Conservation (phyloP, 2,329 filamentous ascomycete species). For the Ophiostoma pallidulum region DNA sequence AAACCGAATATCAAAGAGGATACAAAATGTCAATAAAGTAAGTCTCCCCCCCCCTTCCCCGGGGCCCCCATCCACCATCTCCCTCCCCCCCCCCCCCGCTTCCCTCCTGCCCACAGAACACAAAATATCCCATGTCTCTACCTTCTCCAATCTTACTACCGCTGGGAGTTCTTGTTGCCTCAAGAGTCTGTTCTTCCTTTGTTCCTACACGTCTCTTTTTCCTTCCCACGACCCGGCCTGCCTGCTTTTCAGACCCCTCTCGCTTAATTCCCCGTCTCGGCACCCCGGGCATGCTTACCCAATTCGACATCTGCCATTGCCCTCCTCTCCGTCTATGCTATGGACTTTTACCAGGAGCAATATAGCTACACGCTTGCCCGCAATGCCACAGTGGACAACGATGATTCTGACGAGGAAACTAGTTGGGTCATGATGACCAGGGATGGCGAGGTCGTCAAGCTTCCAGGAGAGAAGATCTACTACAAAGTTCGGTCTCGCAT, state of each 20-base stretch:
- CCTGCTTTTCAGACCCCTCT: too few relatives aligned
- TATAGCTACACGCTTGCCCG: conserved; percentile 33
- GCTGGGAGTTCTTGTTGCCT: neutral
- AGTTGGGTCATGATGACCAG: conserved; percentile 89
- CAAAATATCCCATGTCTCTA: neutral
- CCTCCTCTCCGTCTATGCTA: conserved; percentile 6
- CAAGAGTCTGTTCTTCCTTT: conserved; percentile 1
- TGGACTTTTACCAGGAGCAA: conserved; percentile 19
- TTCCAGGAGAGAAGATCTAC: conserved; percentile 74
- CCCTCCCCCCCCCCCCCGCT: neutral
- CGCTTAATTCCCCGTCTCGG: too few relatives aligned
- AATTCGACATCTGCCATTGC: conserved; percentile 1
- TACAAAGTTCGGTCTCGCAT: conserved; percentile 74
- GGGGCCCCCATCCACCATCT: neutral
- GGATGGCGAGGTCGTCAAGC: conserved; percentile 64
- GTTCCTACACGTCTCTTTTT: conserved; percentile 10
- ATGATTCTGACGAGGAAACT: conserved; percentile 46
- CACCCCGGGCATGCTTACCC: conserved; percentile 12
- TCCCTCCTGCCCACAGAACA: neutral
- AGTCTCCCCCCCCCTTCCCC: conserved; percentile 22
- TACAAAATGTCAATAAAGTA: conserved; percentile 45
- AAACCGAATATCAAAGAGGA: neutral
- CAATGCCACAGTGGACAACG: conserved; percentile 28
- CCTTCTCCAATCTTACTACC: neutral
- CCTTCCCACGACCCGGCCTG: conserved; percentile 3